Conservation (phyloP, 2,329 filamentous ascomycete genomes). For the Truncatella angustata region DNA sequence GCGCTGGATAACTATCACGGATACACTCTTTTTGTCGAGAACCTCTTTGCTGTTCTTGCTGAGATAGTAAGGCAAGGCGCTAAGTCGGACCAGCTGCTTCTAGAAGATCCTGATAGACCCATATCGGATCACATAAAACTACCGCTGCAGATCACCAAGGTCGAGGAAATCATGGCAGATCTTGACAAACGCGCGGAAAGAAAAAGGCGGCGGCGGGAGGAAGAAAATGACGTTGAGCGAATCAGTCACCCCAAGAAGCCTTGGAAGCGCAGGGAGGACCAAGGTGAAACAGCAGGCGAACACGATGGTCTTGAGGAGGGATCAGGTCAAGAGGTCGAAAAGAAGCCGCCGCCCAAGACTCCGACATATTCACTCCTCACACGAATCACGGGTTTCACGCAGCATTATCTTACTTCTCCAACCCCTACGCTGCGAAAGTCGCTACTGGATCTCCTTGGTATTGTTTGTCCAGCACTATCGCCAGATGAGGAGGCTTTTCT, state of each 20-base stretch:
- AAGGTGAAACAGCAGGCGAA: conserved; percentile 20
- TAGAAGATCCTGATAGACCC: conserved; percentile 38
- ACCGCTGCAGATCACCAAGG: conserved; percentile 27
- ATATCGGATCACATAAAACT: conserved; percentile 42
- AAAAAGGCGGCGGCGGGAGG: conserved; percentile 27
- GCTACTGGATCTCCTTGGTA: conserved; percentile 73
- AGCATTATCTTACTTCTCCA: conserved; percentile 85
- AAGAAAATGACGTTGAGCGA: conserved; percentile 31
- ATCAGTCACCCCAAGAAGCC: conserved; percentile 33
- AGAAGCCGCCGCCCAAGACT: conserved; percentile 62
- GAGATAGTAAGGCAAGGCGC: conserved; percentile 82
- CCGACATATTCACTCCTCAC: conserved; percentile 80
- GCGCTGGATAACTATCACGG: conserved; percentile 95
- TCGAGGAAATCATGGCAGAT: conserved; percentile 51
- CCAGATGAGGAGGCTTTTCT: conserved; percentile 80
- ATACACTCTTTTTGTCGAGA: conserved; percentile 81
- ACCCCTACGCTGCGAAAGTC: conserved; percentile 76
- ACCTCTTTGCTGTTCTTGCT: conserved; percentile 77
- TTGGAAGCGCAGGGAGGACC: conserved; percentile 31
- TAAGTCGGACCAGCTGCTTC: conserved; percentile 50
- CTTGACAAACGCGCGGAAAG: conserved; percentile 61
- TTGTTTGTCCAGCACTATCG: conserved; percentile 69
- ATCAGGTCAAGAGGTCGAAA: conserved; percentile 38
- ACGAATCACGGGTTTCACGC: conserved; percentile 78
- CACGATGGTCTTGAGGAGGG: conserved; percentile 28